Evolutionary conservation across 352 stramenopile genomes (phyloP).

Genomic region (Phytophthora colocasiae): DNA sequence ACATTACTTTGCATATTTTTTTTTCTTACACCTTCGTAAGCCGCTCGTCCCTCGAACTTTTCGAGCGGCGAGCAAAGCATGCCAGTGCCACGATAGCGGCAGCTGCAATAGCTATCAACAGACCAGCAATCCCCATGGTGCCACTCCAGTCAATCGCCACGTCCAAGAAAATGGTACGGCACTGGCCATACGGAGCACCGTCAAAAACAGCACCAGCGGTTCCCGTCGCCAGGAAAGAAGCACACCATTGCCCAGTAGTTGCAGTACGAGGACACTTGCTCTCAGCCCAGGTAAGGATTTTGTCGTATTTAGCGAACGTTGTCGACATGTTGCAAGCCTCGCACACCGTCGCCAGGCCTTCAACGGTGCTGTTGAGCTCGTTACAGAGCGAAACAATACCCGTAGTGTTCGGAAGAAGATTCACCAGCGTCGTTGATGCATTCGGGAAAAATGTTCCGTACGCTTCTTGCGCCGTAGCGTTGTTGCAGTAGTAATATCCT

Average conservation of each 20-base stretch:
- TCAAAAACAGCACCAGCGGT: conserved; percentile 56
- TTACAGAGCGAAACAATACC: conserved; percentile 68
- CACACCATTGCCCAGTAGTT: conserved; percentile 66
- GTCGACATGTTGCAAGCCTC: conserved; percentile 63
- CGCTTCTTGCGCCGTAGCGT: conserved; percentile 63
- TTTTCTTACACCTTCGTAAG: conserved; percentile 30
- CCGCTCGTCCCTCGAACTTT: conserved; percentile 21
- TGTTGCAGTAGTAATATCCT: conserved; percentile 86
- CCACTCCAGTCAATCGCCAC: conserved; percentile 70
- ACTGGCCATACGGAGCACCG: conserved; percentile 80
- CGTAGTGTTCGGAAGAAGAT: conserved; percentile 64
- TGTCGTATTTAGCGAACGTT: conserved; percentile 70
- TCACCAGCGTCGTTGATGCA: conserved; percentile 39
- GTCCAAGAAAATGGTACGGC: conserved; percentile 69
- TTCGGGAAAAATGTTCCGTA: conserved; percentile 72
- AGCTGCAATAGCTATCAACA: conserved; percentile 56
- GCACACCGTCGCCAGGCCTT: conserved; percentile 54
- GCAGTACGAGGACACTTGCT: conserved; percentile 62
- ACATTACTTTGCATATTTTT: conserved; percentile 9
- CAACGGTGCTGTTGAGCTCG: conserved; percentile 36
- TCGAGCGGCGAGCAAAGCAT: conserved; percentile 66
- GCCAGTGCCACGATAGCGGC: conserved; percentile 64
- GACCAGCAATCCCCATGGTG: conserved; percentile 59
- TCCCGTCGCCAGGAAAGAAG: conserved; percentile 55
- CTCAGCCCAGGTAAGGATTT: conserved; percentile 74